Percentiles rank a stretch among this genome's conserved stretches.
These are phyloP conservation scores for Beta lomatogona DNA, from an alignment of 179 eudicot genomes.

Conservation along the genomic window DNA sequence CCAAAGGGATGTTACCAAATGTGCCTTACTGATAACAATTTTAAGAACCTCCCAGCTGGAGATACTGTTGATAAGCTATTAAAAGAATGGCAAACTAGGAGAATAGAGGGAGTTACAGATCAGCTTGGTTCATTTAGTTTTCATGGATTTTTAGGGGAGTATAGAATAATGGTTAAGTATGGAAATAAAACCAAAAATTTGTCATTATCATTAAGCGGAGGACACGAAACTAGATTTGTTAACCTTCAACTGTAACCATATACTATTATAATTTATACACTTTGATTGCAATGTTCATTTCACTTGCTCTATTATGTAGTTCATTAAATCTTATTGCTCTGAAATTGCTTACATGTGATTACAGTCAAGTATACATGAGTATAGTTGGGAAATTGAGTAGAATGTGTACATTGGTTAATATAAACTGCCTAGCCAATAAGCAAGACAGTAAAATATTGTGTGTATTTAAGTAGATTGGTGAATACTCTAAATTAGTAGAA, in stretches of 20 bases:
- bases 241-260: conserved; percentile 56
- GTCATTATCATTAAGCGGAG: conserved; percentile 53
- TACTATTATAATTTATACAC: background rate
- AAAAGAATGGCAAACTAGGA: conserved; percentile 68
- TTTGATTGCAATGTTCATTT: background rate
- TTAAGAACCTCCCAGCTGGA: conserved; percentile 76
- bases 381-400: too few relatives aligned
- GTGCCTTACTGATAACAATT: conserved; percentile 75
- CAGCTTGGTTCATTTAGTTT: conserved; percentile 68
- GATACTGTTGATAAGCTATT: conserved; percentile 68
- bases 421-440: too few relatives aligned
- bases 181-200: conserved; percentile 44
- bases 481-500: too few relatives aligned
- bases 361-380: too few relatives aligned
- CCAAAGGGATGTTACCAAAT: conserved; percentile 76
- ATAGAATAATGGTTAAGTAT: conserved; percentile 41
- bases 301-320: too few relatives aligned
- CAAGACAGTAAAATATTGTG: too few relatives aligned
- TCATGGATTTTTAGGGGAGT: conserved; percentile 73
- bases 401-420: too few relatives aligned
- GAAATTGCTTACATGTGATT: too few relatives aligned
- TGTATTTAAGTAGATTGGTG: too few relatives aligned
- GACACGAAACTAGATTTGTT: conserved; percentile 68
- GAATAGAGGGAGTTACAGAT: conserved; percentile 46
- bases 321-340: too few relatives aligned